Evolutionary conservation across 352 stramenopile genomes (phyloP).

Genomic region (Globisporangium spinosum): DNA sequence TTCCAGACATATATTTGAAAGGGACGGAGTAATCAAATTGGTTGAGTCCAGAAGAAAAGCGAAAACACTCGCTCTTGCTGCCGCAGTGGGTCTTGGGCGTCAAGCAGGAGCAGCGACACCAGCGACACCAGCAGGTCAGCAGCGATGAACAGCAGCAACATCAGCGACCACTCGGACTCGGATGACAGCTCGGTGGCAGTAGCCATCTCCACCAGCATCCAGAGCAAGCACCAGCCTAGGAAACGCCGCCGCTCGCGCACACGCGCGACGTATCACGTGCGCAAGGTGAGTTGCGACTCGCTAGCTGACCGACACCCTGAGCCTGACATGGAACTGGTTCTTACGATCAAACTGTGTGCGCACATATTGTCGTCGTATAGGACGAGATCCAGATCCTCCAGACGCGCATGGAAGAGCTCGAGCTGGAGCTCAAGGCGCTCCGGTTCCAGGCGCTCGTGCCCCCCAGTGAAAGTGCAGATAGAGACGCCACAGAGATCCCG

Average conservation of each 20-base stretch:
- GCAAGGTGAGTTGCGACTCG: not conserved
- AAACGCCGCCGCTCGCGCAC: conserved; percentile 4
- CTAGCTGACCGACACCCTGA: no score
- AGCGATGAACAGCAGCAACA: not conserved
- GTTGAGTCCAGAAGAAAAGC: no score
- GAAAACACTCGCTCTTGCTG: no score
- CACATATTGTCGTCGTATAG: not conserved
- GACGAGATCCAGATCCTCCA: conserved; percentile 9
- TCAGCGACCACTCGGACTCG: not conserved
- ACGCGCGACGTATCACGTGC: conserved; percentile 5
- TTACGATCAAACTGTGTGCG: no score
- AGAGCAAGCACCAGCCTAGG: not conserved
- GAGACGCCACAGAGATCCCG: not conserved
- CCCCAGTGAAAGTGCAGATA: not conserved
- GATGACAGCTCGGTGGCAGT: not conserved
- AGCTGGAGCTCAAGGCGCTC: conserved; percentile 13
- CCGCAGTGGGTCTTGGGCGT: no score
- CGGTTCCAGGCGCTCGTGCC: conserved; percentile 17
- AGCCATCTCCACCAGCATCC: no score
- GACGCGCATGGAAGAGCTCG: conserved; percentile 6
- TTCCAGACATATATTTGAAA: no score
- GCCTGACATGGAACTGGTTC: no score
- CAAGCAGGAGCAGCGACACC: not conserved
- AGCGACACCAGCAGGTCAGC: no score
- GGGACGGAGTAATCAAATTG: no score